phyloP scores from a whole-genome alignment of 768 basidiomycete species.

The Butyriboletus loyo region DNA sequence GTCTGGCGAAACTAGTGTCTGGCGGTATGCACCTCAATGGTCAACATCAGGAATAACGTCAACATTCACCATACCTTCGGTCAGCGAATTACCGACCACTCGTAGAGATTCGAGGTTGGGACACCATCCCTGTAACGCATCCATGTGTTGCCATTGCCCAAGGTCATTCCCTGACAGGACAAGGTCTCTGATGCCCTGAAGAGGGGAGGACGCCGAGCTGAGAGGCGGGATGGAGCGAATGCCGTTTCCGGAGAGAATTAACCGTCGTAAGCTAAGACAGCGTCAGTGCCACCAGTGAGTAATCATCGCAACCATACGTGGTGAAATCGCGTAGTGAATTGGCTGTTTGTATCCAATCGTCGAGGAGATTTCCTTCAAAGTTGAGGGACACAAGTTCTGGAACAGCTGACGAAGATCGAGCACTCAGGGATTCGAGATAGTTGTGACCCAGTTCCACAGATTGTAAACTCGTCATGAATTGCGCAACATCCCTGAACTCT shows the following conservation, averaged over 20 bases:
- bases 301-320: conserved; percentile 34
- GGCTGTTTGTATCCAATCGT: conserved; percentile 53
- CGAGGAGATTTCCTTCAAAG: conserved; percentile 64
- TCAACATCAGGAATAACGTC: not conserved
- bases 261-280: conserved; percentile 49
- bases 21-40: not conserved
- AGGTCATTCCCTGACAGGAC: conserved; percentile 63
- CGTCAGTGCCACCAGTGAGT: conserved; percentile 6
- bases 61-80: conserved; percentile 42
- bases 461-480: conserved; percentile 51
- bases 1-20: conserved; percentile 38
- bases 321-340: conserved; percentile 42
- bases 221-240: conserved; percentile 47
- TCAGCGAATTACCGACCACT: conserved; percentile 61
- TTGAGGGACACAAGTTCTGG: conserved; percentile 53
- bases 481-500: conserved; percentile 52
- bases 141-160: conserved; percentile 57
- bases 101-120: conserved; percentile 62
- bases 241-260: conserved; percentile 65
- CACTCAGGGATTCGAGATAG: conserved; percentile 38
- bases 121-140: conserved; percentile 66
- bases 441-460: conserved; percentile 75
- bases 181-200: conserved; percentile 50
- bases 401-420: conserved; percentile 7
- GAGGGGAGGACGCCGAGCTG: conserved; percentile 13